Evolutionary conservation across 129 eudicot genomes (phyloP).

Genomic region (Chrysanthemum makinoi): DNA sequence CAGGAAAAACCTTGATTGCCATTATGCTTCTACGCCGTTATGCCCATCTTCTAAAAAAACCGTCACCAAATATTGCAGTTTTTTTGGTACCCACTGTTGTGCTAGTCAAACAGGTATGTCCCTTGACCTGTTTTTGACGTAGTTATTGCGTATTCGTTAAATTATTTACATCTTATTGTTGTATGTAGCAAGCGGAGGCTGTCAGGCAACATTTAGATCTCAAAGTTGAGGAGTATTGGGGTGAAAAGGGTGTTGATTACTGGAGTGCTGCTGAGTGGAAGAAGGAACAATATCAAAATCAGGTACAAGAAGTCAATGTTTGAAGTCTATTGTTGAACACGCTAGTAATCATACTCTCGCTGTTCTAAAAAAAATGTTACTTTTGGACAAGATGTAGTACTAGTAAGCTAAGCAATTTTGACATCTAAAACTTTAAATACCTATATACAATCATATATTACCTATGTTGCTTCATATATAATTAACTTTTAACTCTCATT

Average conservation of each 20-base stretch:
- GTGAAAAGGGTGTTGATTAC: constrained; percentile 79
- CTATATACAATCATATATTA: background rate
- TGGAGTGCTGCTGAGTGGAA: constrained; percentile 85
- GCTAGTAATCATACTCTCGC: no score
- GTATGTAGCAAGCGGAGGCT: constrained; percentile 69
- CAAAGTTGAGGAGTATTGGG: constrained; percentile 87
- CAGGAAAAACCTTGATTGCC: constrained; percentile 86
- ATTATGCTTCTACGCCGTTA: constrained; percentile 82
- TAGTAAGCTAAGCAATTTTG: background rate
- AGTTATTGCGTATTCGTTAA: background rate
- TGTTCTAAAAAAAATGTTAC: background rate
- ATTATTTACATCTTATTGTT: background rate
- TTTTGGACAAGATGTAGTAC: background rate
- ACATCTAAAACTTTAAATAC: background rate
- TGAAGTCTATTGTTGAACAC: no score
- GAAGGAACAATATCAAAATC: constrained; percentile 47
- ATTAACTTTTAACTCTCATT: background rate
- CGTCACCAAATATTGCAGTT: constrained; percentile 60
- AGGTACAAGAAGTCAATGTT: constrained; percentile 38
- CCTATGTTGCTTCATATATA: background rate
- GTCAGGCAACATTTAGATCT: constrained; percentile 57
- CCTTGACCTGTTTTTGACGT: background rate
- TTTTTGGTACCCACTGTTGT: constrained; percentile 94
- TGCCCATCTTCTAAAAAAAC: constrained; percentile 60
- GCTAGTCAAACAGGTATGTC: constrained; percentile 70